Percentiles rank a stretch among this genome's conserved stretches.
Evolutionary conservation across 306 rosid species (phyloP).

Genomic region (Corylus avellana): DNA sequence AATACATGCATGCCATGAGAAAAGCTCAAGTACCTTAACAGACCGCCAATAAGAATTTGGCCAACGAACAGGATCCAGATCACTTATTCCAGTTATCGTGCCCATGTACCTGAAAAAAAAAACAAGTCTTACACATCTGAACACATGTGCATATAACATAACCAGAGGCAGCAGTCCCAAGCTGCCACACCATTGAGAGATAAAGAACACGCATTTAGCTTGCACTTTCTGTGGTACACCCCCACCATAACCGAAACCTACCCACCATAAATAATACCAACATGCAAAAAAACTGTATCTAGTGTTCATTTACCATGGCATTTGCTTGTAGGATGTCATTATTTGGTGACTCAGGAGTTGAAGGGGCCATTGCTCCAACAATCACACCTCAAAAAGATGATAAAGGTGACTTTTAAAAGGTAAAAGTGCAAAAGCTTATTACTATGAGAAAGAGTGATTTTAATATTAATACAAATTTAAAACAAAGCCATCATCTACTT

Average conservation of each 20-base stretch:
- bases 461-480: background rate
- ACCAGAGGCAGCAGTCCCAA: conserved; percentile 12
- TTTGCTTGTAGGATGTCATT: background rate
- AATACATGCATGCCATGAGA: conserved; percentile 1
- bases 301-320: background rate
- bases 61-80: conserved; percentile 85
- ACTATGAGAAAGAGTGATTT: background rate
- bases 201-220: conserved; percentile 1
- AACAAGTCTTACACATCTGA: background rate
- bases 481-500: background rate
- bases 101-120: conserved; percentile 80
- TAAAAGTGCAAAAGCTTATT: background rate
- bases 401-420: background rate
- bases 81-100: conserved; percentile 84
- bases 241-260: background rate
- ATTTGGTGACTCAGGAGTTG: background rate
- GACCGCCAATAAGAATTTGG: conserved; percentile 89
- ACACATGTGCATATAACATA: background rate
- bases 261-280: conserved; percentile 1
- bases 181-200: background rate
- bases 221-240: conserved; percentile 4
- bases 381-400: background rate
- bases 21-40: conserved; percentile 58
- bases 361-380: background rate
- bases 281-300: background rate